Evolutionary conservation across 2,329 filamentous ascomycete species (phyloP), one percentile per base, ranked within the genome.

Genomic region (Penicillium sp.): DNA sequence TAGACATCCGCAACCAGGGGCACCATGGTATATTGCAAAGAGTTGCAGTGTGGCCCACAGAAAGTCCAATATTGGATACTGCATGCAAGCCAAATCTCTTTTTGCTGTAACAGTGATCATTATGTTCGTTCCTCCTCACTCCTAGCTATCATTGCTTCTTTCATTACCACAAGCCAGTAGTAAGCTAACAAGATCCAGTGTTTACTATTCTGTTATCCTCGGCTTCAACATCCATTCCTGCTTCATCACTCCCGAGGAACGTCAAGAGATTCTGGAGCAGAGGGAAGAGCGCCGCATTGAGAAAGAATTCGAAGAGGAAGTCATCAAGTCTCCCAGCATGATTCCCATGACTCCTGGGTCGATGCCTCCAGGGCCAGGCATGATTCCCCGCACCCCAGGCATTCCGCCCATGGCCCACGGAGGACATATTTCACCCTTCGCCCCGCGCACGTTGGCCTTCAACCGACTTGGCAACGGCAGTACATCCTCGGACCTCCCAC

Each of bases 11-110:
- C 81, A 84, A 58, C 73, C 75, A 7, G 83, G 84, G 30, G 70
- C 82, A 16, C 82, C 84, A 7, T 87, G 84, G 84, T 86, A 85
- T 65, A 80, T 87, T 60, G 81, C 81, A 48, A 85, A 85, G 69
- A 80, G 73, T 60, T 87, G 84, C 72, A 76, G 70, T 47, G 78
- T 84, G 23, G 77, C 81, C 0, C 68, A 70, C 6, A 68, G 76
- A 39, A 70, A 73, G 43, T 74, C 72, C 42, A 73, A 80, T 50
- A 69, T 80, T 30, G 66, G 66, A 16, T 87, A 84, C 65, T 87
- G 84, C 67, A 71, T 78, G 69, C 84, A 87, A 69, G 82, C 84
- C 4, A 84, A 86, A 64, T 74, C 76, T 7, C 72, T 77, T 3
- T 86, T 86, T 62, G 82, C 77, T 1, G 74, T 84, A 18, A 82